These are phyloP conservation scores for Camillea tinctor DNA, from an alignment of 2,329 filamentous ascomycete genomes.

Conservation along the genomic window DNA sequence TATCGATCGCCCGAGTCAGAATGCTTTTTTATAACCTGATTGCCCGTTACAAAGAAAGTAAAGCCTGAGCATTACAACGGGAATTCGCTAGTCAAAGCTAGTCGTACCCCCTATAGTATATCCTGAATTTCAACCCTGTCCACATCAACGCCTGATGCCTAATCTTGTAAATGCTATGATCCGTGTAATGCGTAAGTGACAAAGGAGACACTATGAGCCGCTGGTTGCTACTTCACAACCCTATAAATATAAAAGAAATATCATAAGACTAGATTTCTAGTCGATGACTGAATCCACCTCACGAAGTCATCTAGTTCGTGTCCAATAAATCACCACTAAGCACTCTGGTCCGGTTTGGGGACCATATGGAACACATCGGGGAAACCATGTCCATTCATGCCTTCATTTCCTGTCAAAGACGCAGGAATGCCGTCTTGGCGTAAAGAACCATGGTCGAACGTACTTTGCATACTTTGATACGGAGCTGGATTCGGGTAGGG, in stretches of 20 bases:
- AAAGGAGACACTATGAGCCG: conserved; percentile 2
- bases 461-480: conserved; percentile 26
- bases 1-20: not conserved
- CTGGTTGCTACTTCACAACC: not conserved
- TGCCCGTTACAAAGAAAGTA: not conserved
- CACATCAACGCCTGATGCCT: conserved; percentile 11
- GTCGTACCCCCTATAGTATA: not conserved
- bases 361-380: conserved; percentile 24
- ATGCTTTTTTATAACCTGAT: not conserved
- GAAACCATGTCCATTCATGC: conserved; percentile 24
- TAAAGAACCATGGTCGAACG: conserved; percentile 29
- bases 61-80: not conserved
- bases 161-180: conserved; percentile 19
- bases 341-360: conserved; percentile 23
- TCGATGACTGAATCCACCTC: conserved; percentile 5
- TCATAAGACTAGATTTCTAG: conserved; percentile 9
- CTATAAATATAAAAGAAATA: not conserved
- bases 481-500: conserved; percentile 25
- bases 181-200: conserved; percentile 20
- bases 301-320: not conserved
- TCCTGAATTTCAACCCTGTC: conserved; percentile 9
- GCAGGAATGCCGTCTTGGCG: conserved; percentile 29
- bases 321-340: conserved; percentile 1
- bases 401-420: conserved; percentile 28
- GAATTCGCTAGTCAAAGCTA: conserved; percentile 17